A percentile compares a stretch with the other conserved stretches of the same genome.
Conservation (phyloP, 1,139 yeast species). For the Candida gigantensis region DNA sequence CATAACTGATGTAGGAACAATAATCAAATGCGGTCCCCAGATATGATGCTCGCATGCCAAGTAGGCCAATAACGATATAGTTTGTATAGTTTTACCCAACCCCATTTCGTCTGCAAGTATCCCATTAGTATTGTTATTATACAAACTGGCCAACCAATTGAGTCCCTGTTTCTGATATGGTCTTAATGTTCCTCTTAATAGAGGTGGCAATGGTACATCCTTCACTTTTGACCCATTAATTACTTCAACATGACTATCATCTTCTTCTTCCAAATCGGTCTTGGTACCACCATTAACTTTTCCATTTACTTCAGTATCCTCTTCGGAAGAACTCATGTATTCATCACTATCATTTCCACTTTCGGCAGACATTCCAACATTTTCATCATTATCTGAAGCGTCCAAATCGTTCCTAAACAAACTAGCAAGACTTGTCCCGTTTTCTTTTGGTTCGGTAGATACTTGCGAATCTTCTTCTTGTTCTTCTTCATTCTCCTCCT, state of each 20-base stretch:
- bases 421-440: conserved; percentile 11
- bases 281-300: conserved; percentile 1
- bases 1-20: conserved; percentile 98
- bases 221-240: conserved; percentile 54
- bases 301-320: conserved; percentile 16
- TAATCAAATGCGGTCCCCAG: conserved; percentile 98
- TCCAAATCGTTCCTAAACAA: conserved; percentile 7
- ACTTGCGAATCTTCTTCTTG: too few species aligned
- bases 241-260: conserved; percentile 13
- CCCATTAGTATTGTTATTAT: conserved; percentile 91
- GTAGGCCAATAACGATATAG: conserved; percentile 82
- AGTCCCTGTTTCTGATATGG: conserved; percentile 95
- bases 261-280: conserved; percentile 32
- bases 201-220: conserved; percentile 69
- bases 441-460: neutral
- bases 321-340: conserved; percentile 18
- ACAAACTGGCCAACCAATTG: conserved; percentile 94
- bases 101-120: conserved; percentile 99
- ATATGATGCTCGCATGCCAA: conserved; percentile 90
- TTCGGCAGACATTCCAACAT: conserved; percentile 11
- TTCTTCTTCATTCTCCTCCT: too few species aligned
- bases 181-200: conserved; percentile 80
- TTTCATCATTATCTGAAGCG: conserved; percentile 15
- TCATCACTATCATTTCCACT: conserved; percentile 20
- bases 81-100: conserved; percentile 94